Percentiles rank a stretch among this genome's conserved stretches.
Evolutionary conservation across 75 land plant species (phyloP).

Genomic region (Pinus tabuliformis): DNA sequence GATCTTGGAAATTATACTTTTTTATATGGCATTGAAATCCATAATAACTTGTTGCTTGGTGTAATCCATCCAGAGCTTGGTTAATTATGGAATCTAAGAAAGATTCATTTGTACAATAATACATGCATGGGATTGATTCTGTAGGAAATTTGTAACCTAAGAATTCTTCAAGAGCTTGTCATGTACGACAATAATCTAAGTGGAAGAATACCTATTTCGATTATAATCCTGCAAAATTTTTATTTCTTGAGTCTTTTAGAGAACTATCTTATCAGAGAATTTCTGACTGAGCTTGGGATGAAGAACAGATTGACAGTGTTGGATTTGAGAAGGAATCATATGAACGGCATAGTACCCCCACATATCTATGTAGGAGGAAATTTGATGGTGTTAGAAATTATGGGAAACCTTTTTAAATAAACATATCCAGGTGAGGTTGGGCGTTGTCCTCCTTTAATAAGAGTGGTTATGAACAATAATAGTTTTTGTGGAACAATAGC

Average conservation of each 20-base stretch:
- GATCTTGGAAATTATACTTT: conserved; percentile 24
- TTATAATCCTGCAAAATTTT: background rate
- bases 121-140: conserved; percentile 17
- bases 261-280: conserved; percentile 14
- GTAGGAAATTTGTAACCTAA: conserved; percentile 14
- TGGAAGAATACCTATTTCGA: conserved; percentile 7
- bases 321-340: conserved; percentile 41
- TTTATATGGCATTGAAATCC: conserved; percentile 13
- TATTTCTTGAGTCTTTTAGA: conserved; percentile 23
- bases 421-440: conserved; percentile 35
- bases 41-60: conserved; percentile 20
- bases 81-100: background rate
- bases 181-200: conserved; percentile 43
- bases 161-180: conserved; percentile 17
- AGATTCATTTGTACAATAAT: conserved; percentile 5
- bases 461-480: too few relatives aligned
- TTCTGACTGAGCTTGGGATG: conserved; percentile 20
- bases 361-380: conserved; percentile 20
- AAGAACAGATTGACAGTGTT: conserved; percentile 14
- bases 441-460: background rate
- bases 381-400: conserved; percentile 26
- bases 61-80: conserved; percentile 21
- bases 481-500: too few relatives aligned
- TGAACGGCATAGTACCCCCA: conserved; percentile 43
- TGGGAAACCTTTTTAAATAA: conserved; percentile 38